Percentiles rank a stretch among this genome's conserved stretches.
Evolutionary conservation across 1,284 basidiomycete species (phyloP).

Genomic region (Austropuccinia psidii): DNA sequence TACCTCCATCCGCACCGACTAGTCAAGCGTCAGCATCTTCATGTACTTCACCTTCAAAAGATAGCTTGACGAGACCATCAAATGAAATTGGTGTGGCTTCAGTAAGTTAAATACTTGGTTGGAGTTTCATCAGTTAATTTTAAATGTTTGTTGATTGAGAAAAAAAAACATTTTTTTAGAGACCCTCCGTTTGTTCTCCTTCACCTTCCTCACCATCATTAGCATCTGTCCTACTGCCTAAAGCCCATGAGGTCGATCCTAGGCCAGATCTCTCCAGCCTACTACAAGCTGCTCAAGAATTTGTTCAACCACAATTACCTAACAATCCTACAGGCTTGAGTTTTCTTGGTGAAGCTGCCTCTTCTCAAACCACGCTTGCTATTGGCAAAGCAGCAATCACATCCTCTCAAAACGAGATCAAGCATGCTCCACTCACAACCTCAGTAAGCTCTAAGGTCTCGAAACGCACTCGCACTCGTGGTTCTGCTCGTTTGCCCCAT

Average conservation of each 20-base stretch:
- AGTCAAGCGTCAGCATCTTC: background rate
- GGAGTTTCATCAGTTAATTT: background rate
- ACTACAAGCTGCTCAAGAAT: slow-evolving; percentile 18
- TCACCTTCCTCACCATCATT: slow-evolving; percentile 8
- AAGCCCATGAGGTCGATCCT: background rate
- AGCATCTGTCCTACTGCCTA: background rate
- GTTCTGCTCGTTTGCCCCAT: slow-evolving; percentile 24
- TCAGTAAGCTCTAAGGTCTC: background rate
- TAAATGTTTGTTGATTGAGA: background rate
- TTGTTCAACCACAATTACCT: background rate
- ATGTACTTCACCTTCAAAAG: background rate
- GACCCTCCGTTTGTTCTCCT: background rate
- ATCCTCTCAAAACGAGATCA: background rate
- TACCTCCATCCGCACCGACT: background rate
- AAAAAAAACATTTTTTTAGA: background rate
- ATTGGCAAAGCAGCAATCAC: background rate
- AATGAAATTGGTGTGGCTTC: too few species aligned
- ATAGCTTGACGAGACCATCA: too few species aligned
- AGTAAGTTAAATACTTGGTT: too few species aligned
- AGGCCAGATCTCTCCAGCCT: slow-evolving; percentile 14
- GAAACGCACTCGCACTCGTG: slow-evolving; percentile 14
- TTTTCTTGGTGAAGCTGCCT: slow-evolving; percentile 12
- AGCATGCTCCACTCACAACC: background rate
- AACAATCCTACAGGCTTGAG: background rate
- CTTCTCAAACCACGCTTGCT: background rate